Base-by-base conservation (phyloP, 1,139 yeast species). In the Meyerozyma guilliermondii region DNA sequence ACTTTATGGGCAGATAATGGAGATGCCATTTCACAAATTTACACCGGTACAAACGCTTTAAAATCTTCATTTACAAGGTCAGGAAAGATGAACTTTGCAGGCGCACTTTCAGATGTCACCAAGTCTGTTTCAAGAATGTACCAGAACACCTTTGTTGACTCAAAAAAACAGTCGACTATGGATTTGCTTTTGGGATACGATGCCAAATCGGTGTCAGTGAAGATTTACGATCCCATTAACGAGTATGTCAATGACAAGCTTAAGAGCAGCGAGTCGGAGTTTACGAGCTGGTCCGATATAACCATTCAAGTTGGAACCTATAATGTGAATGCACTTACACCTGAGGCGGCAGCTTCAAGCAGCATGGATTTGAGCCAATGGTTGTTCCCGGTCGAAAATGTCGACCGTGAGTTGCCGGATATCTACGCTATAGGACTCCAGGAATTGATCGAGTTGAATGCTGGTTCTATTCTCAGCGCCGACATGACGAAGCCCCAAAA, bases 1-100 rank as follows among this genome's bases (percentile, higher is more conserved):
- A 71, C 83, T 4, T 65, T 92, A 18, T 94, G 98, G 98, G 99
- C 98, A 0, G 97, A 94, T 62, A 91, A 92, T 60, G 99, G 98
- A 39, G 98, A 94, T 63, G 96, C 94, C 47, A 79, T 94, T 8
- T 89, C 98, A 1, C 97, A 89, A 60, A 92, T 92, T 24, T 94
- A 94, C 59, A 92, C 98, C 0, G 98, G 98, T 6, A 94, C 98
- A 0, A 91, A 92, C 59, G 98, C 98, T 0, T 70, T 94, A 41
- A 94, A 94, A 60, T 87, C 97, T 0, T 87, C 96, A 4, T 92
- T 85, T 58, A 86, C 98, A 2, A 76, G 98, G 57, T 84, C 88
- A 35, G 98, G 98, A 14, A 91, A 89, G 56, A 88, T 89, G 96
- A 88, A 91, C 43, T 66, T 94, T 47, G 98, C 98, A 0, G 98